These are phyloP conservation scores for Adiantum capillusveneris DNA, from an alignment of 75 land plant genomes.

Conservation along the genomic window DNA sequence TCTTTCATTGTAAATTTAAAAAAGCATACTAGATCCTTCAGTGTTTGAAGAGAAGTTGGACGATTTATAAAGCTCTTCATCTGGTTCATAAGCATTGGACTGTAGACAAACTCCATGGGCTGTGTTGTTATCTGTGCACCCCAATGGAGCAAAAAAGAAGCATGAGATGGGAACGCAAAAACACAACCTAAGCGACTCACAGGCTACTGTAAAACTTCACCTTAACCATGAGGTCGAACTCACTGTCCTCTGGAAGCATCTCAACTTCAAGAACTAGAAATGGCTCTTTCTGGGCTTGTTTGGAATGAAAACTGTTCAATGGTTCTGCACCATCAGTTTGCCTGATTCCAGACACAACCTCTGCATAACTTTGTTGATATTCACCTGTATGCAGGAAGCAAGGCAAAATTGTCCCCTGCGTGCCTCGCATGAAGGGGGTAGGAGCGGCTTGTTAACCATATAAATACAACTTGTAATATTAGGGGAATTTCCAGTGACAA, in stretches of 20 bases:
- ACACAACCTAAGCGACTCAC: background rate
- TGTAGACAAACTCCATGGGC: slow-evolving; percentile 30
- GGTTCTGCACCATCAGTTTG: slow-evolving; percentile 6
- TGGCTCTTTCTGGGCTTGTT: too few species aligned
- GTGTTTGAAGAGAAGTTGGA: slow-evolving; percentile 15
- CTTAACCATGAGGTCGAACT: background rate
- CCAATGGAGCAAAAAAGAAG: background rate
- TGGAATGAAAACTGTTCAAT: background rate
- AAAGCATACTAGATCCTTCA: slow-evolving; percentile 12
- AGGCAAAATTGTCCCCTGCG: slow-evolving; percentile 18
- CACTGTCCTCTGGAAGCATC: background rate
- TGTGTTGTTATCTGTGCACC: slow-evolving; percentile 15
- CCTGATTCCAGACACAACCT: slow-evolving; percentile 13
- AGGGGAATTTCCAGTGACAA: background rate
- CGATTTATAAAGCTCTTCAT: slow-evolving; percentile 14
- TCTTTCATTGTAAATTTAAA: background rate
- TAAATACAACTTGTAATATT: background rate
- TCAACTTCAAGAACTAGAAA: background rate
- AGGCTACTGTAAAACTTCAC: background rate
- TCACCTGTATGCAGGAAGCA: slow-evolving; percentile 2
- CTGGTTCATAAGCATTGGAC: slow-evolving; percentile 12
- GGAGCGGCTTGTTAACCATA: background rate
- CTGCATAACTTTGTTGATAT: slow-evolving; percentile 18
- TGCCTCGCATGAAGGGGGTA: background rate
- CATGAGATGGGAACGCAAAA: background rate